These are phyloP conservation scores for Paecilomyces fulvus DNA, from an alignment of 2,329 filamentous ascomycete genomes.

Conservation along the genomic window DNA sequence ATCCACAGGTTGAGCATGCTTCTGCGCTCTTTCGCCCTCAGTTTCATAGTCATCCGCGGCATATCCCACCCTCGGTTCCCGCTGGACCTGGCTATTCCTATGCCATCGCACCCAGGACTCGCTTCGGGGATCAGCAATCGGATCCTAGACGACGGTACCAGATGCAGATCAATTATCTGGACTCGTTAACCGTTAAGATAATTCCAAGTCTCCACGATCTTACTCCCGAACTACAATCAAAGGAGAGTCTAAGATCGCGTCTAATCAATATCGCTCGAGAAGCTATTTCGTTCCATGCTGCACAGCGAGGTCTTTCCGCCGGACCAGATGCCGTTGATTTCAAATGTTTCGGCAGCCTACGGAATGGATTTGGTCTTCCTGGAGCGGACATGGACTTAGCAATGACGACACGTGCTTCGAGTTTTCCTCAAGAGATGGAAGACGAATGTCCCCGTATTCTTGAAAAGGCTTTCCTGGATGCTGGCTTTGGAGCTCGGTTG, in stretches of 20 bases:
- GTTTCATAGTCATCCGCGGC: background rate
- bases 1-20: background rate
- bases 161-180: slow-evolving; percentile 22
- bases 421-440: slow-evolving; percentile 43
- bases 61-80: background rate
- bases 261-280: slow-evolving; percentile 59
- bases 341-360: slow-evolving; percentile 72
- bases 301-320: slow-evolving; percentile 39
- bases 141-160: slow-evolving; percentile 6
- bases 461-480: slow-evolving; percentile 64
- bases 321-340: slow-evolving; percentile 53
- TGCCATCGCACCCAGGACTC: slow-evolving; percentile 2
- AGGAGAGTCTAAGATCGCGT: slow-evolving; percentile 58
- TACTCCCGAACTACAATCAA: slow-evolving; percentile 55
- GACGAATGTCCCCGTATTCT: slow-evolving; percentile 64
- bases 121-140: slow-evolving; percentile 8
- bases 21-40: background rate
- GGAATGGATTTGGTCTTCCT: slow-evolving; percentile 77
- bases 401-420: slow-evolving; percentile 14
- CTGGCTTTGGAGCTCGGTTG: slow-evolving; percentile 66
- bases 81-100: slow-evolving; percentile 4
- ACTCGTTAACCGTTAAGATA: slow-evolving; percentile 36
- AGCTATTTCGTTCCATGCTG: slow-evolving; percentile 47
- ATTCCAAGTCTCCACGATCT: slow-evolving; percentile 56
- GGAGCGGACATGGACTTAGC: slow-evolving; percentile 82